A percentile compares a stretch with the other conserved stretches of the same genome.
Evolutionary conservation across 352 stramenopile genomes (phyloP).

Genomic region (Thalassiosira exigua): DNA sequence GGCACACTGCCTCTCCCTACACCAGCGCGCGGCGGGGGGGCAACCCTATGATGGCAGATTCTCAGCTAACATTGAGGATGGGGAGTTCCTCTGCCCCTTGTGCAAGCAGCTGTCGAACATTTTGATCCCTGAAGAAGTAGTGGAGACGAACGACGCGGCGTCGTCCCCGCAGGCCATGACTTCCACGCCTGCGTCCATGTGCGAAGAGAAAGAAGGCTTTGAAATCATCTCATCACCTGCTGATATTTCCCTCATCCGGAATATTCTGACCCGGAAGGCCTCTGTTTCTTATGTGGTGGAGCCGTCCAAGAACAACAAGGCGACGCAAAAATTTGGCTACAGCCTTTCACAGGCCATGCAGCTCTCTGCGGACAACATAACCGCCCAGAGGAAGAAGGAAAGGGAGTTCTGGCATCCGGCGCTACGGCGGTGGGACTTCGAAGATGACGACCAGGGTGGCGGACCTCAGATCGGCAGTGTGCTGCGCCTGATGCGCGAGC

Average conservation of each 20-base stretch:
- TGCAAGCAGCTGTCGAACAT: constrained; percentile 98
- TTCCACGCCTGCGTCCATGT: constrained; percentile 29
- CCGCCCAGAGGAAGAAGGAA: constrained; percentile 44
- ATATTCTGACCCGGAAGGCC: constrained; percentile 43
- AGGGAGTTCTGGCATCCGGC: constrained; percentile 69
- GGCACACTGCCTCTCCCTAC: constrained; percentile 93
- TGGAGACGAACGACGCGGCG: neutral
- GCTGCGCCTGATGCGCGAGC: constrained; percentile 75
- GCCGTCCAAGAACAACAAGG: constrained; percentile 53
- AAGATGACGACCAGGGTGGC: constrained; percentile 62
- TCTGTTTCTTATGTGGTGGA: constrained; percentile 29
- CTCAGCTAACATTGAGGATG: constrained; percentile 94
- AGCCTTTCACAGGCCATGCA: constrained; percentile 79
- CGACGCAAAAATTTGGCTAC: constrained; percentile 71
- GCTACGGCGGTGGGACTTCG: constrained; percentile 81
- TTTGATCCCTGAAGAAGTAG: constrained; percentile 87
- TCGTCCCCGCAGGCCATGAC: constrained; percentile 1
- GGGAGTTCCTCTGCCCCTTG: constrained; percentile 95
- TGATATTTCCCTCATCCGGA: constrained; percentile 44
- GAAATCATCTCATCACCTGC: constrained; percentile 47
- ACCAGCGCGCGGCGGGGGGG: constrained; percentile 91
- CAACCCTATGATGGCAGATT: constrained; percentile 92
- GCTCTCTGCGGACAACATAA: constrained; percentile 64
- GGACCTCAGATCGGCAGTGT: constrained; percentile 57
- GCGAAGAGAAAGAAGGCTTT: constrained; percentile 57